Evolutionary conservation across 1,284 basidiomycete species (phyloP), one percentile per base, ranked within the genome.

Genomic region (Wallemia mellicola): DNA sequence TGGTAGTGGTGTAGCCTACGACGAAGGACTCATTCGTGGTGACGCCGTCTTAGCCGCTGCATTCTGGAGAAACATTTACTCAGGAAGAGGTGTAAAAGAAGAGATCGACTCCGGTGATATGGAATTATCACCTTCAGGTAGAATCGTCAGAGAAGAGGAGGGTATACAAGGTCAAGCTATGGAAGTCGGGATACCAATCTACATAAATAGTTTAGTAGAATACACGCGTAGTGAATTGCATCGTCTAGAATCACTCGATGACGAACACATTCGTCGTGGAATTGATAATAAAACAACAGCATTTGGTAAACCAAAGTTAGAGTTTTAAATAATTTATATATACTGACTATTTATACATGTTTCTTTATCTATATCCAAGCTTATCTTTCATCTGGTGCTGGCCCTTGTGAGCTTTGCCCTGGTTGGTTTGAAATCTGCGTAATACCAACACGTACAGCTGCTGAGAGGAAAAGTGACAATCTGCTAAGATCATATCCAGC

Each of bases 1-100:
- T 33, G 72, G 72, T 17, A 63, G 66, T 2, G 64, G 68, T 28
- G 63, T 71, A 3, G 69, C 67, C 2, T 69, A 70, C 61, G 72
- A 73, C 60, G 70, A 72, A 60, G 70, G 68, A 1, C 62, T 73
- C 19, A 66, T 68, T 27, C 58, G 61, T 9, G 64, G 64, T n/a
- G 66, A 66, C 28, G 66, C 65, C 11, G 62, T 64, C 1, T 61
- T 73, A 27, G 71, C 71, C 1, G 68, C 68, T 27, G 71, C 71
- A 2, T 57, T 73, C 25, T 73, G 72, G 72, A 62, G 71, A 2
- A 73, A 73, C 63, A 60, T 73, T 27, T 73, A 71, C 65, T 63
- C 30, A 62, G 68, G 72, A 26, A 71, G 67, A 1, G 72, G 71
- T 17, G 69, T 73, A 32, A 66, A 64, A 64, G 69, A 61, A 33